Evolutionary conservation across 768 basidiomycete genomes (phyloP).

Genomic region (Rhodotorula diobovata): DNA sequence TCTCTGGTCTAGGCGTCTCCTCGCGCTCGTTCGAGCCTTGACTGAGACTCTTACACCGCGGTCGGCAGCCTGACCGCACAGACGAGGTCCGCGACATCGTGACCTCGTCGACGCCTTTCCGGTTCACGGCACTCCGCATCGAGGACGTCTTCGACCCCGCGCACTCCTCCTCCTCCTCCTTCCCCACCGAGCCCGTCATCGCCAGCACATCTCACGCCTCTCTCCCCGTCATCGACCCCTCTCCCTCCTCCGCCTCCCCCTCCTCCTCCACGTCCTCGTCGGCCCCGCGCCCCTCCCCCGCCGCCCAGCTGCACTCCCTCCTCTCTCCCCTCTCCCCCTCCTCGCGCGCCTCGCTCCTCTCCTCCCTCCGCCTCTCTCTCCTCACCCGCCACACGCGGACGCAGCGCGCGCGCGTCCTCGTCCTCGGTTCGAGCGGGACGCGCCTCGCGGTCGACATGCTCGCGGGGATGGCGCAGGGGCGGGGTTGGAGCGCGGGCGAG

Average conservation of each 20-base stretch:
- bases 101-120: neutral
- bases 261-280: neutral
- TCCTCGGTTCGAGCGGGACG: slow-evolving; percentile 32
- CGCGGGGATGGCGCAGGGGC: slow-evolving; percentile 16
- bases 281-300: neutral
- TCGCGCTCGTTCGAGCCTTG: neutral
- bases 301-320: neutral
- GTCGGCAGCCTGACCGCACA: slow-evolving; percentile 4
- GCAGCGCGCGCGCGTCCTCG: slow-evolving; percentile 3
- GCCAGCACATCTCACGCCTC: neutral
- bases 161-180: neutral
- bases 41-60: neutral
- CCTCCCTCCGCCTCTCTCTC: slow-evolving; percentile 9
- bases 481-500: slow-evolving; percentile 32
- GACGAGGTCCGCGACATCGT: slow-evolving; percentile 16
- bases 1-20: neutral
- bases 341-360: neutral
- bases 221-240: neutral
- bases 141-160: slow-evolving; percentile 10
- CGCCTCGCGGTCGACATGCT: slow-evolving; percentile 32
- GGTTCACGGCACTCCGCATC: slow-evolving; percentile 22
- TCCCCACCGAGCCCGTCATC: neutral
- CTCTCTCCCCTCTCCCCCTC: neutral
- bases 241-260: too few relatives aligned
- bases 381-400: slow-evolving; percentile 15